Base-by-base conservation (phyloP, 306 rosid genomes). In the Quercus robur region DNA sequence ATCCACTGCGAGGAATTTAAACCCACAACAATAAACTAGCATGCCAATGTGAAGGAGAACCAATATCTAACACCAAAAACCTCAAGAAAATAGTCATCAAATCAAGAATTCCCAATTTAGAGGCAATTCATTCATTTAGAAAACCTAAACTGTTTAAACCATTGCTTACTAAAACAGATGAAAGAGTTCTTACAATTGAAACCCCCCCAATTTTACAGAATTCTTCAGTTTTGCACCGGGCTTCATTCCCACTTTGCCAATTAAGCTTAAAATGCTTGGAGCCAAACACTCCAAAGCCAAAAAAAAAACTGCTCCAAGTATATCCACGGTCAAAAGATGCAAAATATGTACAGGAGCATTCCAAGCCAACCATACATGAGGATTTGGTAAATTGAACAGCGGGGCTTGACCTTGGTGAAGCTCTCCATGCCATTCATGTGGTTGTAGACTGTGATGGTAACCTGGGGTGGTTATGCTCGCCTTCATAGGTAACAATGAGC, bases 401-500 rank as follows among this genome's bases (percentile, higher is more conserved):
- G 30, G 81, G 82, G 84, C 75, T 79, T 49, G 81, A 46, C 85
- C 86, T 74, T 58, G 74, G 68, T 76, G 67, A 82, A 82, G 82
- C 86, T 79, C 79, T 76, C 86, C 74, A 68, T 68, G 62, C 30
- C 55, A 81, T 63, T 90, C 91, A 91, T 73, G 93, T 88, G 78
- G 91, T 91, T 86, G 97, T 85, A 19, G 99, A 80, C 80, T 93
- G 97, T 41, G 94, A 84, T 57, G 90, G 90, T 80, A 91, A 55
- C 83, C 89, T 90, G 2, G 97, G 89, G 81, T 96, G 99, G 86
- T 89, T 96, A 75, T 96, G 99, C 82, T 96, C 99, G 0, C 97
- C 98, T 93, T 96, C 99, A 78, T 96, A 96, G 66, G 98, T 96
- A 74, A 96, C 98, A 5, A 88, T 86, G 52, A 96, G 97, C 99